These are phyloP conservation scores for Hypoxylon sp. DNA, from an alignment of 2,329 filamentous ascomycete species.

Conservation along the genomic window DNA sequence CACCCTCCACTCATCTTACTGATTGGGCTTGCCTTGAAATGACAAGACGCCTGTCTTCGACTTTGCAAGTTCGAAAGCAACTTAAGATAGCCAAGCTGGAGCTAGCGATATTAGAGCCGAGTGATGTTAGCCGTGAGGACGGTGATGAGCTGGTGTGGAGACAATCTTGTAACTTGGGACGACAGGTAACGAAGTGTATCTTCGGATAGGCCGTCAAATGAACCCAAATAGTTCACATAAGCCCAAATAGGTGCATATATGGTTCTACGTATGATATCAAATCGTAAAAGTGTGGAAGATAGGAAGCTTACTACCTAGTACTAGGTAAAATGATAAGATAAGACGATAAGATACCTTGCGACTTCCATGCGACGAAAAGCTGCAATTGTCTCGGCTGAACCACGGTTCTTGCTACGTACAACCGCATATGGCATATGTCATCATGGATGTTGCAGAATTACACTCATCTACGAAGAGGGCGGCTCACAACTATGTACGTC, in stretches of 20 bases:
- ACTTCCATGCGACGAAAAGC: background rate
- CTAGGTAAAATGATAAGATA: constrained; percentile 9
- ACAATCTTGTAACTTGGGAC: background rate
- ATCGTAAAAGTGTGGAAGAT: constrained; percentile 9
- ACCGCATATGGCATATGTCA: background rate
- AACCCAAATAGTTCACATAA: background rate
- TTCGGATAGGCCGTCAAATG: background rate
- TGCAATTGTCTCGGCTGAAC: background rate
- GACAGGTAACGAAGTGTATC: background rate
- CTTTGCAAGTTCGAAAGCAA: constrained; percentile 2
- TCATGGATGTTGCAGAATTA: constrained; percentile 14
- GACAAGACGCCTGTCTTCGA: constrained; percentile 31
- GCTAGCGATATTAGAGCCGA: constrained; percentile 6
- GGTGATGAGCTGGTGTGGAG: background rate
- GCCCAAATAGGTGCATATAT: background rate
- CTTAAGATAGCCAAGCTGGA: constrained; percentile 1
- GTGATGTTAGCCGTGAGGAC: background rate
- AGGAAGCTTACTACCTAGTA: background rate
- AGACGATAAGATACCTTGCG: no score
- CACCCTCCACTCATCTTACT: constrained; percentile 80
- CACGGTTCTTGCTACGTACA: background rate
- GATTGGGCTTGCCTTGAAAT: constrained; percentile 34
- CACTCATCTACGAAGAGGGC: constrained; percentile 36
- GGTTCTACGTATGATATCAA: constrained; percentile 18
- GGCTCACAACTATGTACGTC: constrained; percentile 40